Evolutionary conservation across 345 rosid genomes (phyloP).

Genomic region (Pistacia integerrima): DNA sequence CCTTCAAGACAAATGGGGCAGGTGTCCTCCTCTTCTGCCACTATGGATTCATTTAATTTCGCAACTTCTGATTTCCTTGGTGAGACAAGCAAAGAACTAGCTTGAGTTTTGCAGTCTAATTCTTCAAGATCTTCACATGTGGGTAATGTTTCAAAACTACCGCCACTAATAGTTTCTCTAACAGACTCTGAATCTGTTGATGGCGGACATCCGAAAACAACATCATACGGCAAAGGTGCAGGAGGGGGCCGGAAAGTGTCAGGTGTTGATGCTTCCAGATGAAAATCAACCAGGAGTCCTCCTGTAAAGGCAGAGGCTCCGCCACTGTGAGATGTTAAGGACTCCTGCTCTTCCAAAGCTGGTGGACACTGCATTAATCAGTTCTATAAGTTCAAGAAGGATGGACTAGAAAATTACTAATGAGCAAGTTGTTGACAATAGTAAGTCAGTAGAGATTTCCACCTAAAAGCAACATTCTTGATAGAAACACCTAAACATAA

Average conservation of each 20-base stretch:
- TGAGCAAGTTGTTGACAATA: not conserved
- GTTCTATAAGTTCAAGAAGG: slow-evolving; percentile 16
- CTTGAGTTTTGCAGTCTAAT: slow-evolving; percentile 49
- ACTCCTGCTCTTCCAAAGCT: slow-evolving; percentile 50
- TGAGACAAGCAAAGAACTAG: slow-evolving; percentile 43
- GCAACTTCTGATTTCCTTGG: slow-evolving; percentile 52
- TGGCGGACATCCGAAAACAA: slow-evolving; percentile 47
- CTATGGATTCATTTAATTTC: slow-evolving; percentile 33
- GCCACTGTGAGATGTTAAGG: slow-evolving; percentile 44
- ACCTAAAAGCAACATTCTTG: not conserved
- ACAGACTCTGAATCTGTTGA: slow-evolving; percentile 39
- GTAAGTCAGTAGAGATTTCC: slow-evolving; percentile 3
- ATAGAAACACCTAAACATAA: not conserved
- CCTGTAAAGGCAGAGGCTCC: slow-evolving; percentile 47
- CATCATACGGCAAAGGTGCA: slow-evolving; percentile 72
- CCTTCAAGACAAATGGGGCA: slow-evolving; percentile 96
- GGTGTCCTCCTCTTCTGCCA: slow-evolving; percentile 70
- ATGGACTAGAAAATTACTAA: not conserved
- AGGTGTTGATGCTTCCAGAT: slow-evolving; percentile 60
- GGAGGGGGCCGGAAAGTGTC: slow-evolving; percentile 77
- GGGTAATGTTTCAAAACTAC: slow-evolving; percentile 42
- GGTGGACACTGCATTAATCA: slow-evolving; percentile 57
- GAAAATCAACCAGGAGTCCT: slow-evolving; percentile 59
- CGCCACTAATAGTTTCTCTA: slow-evolving; percentile 38
- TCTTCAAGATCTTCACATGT: slow-evolving; percentile 51